Evolutionary conservation across 2,329 filamentous ascomycete genomes (phyloP).

Genomic region (Talaromyces albobiverticillius): DNA sequence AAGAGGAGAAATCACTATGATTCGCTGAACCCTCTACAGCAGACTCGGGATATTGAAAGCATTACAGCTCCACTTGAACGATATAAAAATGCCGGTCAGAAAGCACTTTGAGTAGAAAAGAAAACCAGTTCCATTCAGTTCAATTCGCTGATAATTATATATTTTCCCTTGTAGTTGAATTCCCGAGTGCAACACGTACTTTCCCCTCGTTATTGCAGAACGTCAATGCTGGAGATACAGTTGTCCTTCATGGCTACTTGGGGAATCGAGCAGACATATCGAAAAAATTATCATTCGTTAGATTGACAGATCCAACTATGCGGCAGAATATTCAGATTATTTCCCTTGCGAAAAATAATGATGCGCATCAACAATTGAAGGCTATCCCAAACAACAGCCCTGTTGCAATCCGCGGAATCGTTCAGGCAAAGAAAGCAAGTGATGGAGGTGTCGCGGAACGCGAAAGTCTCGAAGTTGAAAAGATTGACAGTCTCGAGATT

Average conservation of each 20-base stretch:
- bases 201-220: constrained; percentile 33
- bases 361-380: constrained; percentile 41
- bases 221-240: constrained; percentile 34
- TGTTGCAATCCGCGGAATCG: constrained; percentile 51
- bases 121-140: not conserved
- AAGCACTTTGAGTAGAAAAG: not conserved
- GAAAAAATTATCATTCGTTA: constrained; percentile 68
- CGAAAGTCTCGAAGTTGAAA: constrained; percentile 27
- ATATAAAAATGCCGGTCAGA: constrained; percentile 47
- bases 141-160: not conserved
- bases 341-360: constrained; percentile 39
- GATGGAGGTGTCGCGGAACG: constrained; percentile 26
- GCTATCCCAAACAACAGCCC: constrained; percentile 51
- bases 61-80: constrained; percentile 32
- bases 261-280: constrained; percentile 65
- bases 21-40: constrained; percentile 22
- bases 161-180: constrained; percentile 38
- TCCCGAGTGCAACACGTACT: constrained; percentile 44
- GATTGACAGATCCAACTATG: constrained; percentile 49
- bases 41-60: constrained; percentile 11
- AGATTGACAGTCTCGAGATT: constrained; percentile 55
- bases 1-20: constrained; percentile 9
- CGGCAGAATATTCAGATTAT: constrained; percentile 50
- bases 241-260: constrained; percentile 69
- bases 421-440: constrained; percentile 37